Evolutionary conservation across 176 grass and related monocot species (phyloP), one percentile per base, ranked within the genome.

Genomic region (Triticum dicoccoides): DNA sequence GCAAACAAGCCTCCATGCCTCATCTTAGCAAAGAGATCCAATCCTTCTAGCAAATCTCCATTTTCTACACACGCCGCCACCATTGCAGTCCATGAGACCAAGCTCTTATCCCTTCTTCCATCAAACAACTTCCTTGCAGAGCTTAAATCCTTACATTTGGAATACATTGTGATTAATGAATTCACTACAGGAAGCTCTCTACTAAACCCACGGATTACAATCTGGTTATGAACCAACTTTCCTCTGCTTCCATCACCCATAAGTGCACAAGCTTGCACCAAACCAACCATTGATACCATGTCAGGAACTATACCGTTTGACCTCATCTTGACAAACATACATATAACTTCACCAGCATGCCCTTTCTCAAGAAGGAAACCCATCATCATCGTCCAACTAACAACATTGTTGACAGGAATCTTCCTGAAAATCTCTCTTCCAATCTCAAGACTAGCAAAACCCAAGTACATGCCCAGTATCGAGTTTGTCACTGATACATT

Each of bases 101-200:
- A 83, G 78, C 85, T 93, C 85, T 93, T 95, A 29, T 91, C 86
- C 65, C 45, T 77, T 47, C 51, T 86, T 27, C 73, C 20, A 72
- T 93, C 72, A 91, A 95, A 93, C 67, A 91, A 85, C 2, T 71
- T 69, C 80, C 89, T 91, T 72, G 94, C 82, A 49, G 72, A 89
- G 66, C 62, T 70, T 77, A 92, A 70, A 89, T 87, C 89, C 64
- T 76, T 64, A 51, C 81, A 95, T 83, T 93, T 95, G 45, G 82
- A 89, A 85, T 95, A 95, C 91, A 95, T 93, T 69, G 81, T 93
- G 82, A 95, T 89, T 82, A 93, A 67, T 23, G 91, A 95, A 87
- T 95, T 89, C 23, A 76, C 34, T 62, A 88, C 71, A 61, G 73
- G 79, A 85, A 87, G 81, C 63, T 91, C 91, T 61, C 54, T 73